phyloP scores from a whole-genome alignment of 164 flowering plant genomes.

The Santalum album region DNA sequence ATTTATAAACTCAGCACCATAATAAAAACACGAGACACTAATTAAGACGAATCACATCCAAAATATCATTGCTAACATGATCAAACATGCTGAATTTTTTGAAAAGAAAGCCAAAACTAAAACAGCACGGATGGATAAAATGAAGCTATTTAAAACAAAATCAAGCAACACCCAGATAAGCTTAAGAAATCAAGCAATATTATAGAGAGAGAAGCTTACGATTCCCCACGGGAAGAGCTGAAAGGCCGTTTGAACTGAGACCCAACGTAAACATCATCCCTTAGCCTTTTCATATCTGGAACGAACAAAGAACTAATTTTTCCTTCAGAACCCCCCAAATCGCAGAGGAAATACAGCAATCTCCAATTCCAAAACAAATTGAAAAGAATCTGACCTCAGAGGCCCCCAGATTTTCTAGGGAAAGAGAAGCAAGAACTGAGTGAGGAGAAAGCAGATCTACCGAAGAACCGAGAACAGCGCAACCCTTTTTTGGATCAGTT shows the following conservation, averaged over 20 bases:
- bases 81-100: background rate
- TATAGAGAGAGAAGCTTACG: slow-evolving; percentile 25
- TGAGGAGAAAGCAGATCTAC: slow-evolving; percentile 6
- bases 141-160: background rate
- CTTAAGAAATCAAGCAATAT: background rate
- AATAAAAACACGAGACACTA: no score
- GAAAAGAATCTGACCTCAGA: background rate
- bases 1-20: background rate
- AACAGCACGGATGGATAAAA: background rate
- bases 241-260: slow-evolving; percentile 46
- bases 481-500: background rate
- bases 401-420: slow-evolving; percentile 7
- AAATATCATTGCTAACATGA: background rate
- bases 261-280: slow-evolving; percentile 33
- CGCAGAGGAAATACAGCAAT: background rate
- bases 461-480: background rate
- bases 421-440: background rate
- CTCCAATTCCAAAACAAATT: background rate
- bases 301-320: background rate
- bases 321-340: background rate
- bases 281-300: slow-evolving; percentile 34
- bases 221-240: slow-evolving; percentile 40
- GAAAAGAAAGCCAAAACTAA: background rate
- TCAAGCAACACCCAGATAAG: background rate
- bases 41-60: no score